Evolutionary conservation across 108 stramenopile genomes (phyloP).

Genomic region (Ochromonas danica): DNA sequence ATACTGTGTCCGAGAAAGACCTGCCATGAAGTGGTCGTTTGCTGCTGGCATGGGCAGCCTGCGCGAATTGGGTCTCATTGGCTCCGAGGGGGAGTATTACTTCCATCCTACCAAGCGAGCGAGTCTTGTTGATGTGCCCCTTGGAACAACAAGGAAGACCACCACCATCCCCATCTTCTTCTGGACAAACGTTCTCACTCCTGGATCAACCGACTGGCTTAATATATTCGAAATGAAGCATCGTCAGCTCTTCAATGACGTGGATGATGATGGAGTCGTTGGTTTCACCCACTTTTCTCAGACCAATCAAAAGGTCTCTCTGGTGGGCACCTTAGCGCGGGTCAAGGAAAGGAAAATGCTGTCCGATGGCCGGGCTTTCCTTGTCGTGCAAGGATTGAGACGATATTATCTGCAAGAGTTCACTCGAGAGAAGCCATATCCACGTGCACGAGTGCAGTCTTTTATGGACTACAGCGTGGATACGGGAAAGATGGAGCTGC

Average conservation of each 20-base stretch:
- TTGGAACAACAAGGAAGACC: too few species aligned
- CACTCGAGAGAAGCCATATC: neutral
- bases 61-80: neutral
- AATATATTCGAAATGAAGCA: neutral
- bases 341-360: neutral
- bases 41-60: too few species aligned
- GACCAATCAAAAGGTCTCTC: neutral
- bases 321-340: neutral
- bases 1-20: too few species aligned
- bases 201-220: neutral
- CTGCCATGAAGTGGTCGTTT: too few species aligned
- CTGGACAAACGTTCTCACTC: neutral
- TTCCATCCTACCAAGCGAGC: neutral
- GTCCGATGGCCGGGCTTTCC: neutral
- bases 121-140: neutral
- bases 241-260: neutral
- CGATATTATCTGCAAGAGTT: neutral
- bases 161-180: neutral
- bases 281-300: neutral
- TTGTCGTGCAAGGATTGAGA: neutral
- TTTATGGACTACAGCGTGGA: neutral
- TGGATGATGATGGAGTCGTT: neutral
- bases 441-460: neutral
- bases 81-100: neutral
- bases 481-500: neutral